Evolutionary conservation across 768 basidiomycete genomes (phyloP).

Genomic region (Epithele typhae): DNA sequence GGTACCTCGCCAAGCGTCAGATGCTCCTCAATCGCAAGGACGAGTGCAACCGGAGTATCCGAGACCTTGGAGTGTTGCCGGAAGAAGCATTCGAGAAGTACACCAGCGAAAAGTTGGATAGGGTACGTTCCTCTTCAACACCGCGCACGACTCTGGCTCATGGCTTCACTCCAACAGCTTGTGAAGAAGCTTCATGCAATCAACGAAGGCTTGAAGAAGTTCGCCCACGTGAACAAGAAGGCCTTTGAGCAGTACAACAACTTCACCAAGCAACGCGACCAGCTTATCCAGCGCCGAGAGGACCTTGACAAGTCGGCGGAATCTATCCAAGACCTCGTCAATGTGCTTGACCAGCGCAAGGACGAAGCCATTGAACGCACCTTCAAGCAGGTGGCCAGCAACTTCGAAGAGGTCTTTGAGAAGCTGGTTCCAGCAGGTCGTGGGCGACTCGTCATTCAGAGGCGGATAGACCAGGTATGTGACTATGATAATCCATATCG

Average conservation of each 20-base stretch:
- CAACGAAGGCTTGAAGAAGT: constrained; percentile 93
- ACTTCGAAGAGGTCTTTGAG: constrained; percentile 97
- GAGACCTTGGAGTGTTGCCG: constrained; percentile 93
- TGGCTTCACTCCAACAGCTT: constrained; percentile 45
- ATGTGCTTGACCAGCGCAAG: constrained; percentile 92
- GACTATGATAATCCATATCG: neutral
- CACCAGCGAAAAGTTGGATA: constrained; percentile 80
- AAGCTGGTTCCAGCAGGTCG: constrained; percentile 91
- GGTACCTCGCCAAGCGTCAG: constrained; percentile 89
- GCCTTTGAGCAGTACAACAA: constrained; percentile 98
- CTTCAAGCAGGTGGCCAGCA: constrained; percentile 95
- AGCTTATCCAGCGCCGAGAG: constrained; percentile 78
- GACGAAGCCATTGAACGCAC: constrained; percentile 98
- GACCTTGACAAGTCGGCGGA: constrained; percentile 87
- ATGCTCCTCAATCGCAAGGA: constrained; percentile 83
- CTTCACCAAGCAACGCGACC: constrained; percentile 96
- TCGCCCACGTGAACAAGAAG: constrained; percentile 98
- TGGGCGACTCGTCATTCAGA: constrained; percentile 89
- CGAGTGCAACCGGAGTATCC: constrained; percentile 92
- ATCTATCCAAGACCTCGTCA: constrained; percentile 90
- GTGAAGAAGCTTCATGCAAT: constrained; percentile 89
- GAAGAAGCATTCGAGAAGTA: constrained; percentile 98
- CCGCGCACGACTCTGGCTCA: neutral
- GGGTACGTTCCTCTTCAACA: constrained; percentile 43
- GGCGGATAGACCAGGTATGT: constrained; percentile 77